Evolutionary conservation across 129 eudicot genomes (phyloP), one percentile per base, ranked within the genome.

Genomic region (Smallanthus sonchifolius): DNA sequence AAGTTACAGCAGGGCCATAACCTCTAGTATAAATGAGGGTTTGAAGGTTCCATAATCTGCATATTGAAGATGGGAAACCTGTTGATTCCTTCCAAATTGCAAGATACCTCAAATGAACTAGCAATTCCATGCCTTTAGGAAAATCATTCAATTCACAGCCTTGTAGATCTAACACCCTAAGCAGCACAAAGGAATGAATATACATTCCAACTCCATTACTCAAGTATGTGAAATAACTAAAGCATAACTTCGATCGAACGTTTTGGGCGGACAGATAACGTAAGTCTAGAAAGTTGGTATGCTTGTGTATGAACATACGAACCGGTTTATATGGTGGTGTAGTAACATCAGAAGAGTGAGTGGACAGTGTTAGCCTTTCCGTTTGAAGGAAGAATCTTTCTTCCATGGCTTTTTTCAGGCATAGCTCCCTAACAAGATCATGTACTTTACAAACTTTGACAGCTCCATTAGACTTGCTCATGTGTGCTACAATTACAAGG

Each of bases 351-450:
- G 28, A 51, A 51, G 1, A 51, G 4, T 24, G 6, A 28, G n/a
- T n/a, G n/a, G n/a, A n/a, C n/a, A n/a, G n/a, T n/a, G n/a, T n/a
- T n/a, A 4, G 48, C 19, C 6, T n/a, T 1, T 24, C 20, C 1
- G 4, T 6, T 32, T 3, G 20, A 10, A 28, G 43, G 34, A 70
- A 0, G 11, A 76, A 54, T 10, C 14, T n/a, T 40, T 32, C 55
- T 63, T 65, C 52, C 20, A 16, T 49, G 0, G 74, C 69, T 63
- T 62, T 76, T 45, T 7, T 7, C 38, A 69, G 14, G 69, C 81
- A 81, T 15, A 81, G 40, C 19, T 81, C 81, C 44, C 73, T 79
- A 59, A 81, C 57, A 51, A 76, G 43, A 30, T 77, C 80, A 76
- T 67, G 80, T 36, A 76, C 10, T 6, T 17, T 42, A 19, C 60